These are phyloP conservation scores for Carex kokanica DNA, from an alignment of 176 grass and related monocot species.

Conservation along the genomic window DNA sequence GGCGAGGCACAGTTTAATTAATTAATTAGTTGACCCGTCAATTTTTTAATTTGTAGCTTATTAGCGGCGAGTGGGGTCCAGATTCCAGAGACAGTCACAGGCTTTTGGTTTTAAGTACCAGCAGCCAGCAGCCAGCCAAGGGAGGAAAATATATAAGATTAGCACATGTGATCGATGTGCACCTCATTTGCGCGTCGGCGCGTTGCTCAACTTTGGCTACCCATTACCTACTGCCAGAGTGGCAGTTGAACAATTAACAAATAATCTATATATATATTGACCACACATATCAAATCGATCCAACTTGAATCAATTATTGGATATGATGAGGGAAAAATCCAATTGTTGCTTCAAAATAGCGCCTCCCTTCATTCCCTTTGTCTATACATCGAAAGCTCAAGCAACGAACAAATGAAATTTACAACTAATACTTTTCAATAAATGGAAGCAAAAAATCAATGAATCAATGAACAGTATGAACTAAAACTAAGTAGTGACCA, in stretches of 20 bases:
- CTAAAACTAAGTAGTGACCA: not conserved
- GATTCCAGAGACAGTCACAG: not conserved
- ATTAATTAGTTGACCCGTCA: not conserved
- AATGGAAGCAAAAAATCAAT: not conserved
- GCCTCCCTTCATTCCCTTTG: too few species aligned
- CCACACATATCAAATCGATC: too few species aligned
- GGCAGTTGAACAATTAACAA: too few species aligned
- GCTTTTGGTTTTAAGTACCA: not conserved
- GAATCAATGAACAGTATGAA: constrained; percentile 13
- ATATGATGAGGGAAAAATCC: too few species aligned
- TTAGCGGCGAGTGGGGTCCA: not conserved
- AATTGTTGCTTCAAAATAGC: too few species aligned
- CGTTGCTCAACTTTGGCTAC: not conserved
- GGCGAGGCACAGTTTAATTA: not conserved
- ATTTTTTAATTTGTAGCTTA: not conserved
- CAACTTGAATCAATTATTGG: too few species aligned
- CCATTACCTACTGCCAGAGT: not conserved
- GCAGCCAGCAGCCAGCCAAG: not conserved
- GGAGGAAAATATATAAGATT: not conserved
- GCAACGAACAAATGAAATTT: not conserved
- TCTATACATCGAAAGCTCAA: not conserved
- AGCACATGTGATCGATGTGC: constrained; percentile 5
- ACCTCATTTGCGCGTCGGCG: not conserved
- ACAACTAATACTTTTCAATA: not conserved
- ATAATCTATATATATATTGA: too few species aligned